These are phyloP conservation scores for Barbatosphaeria neglecta DNA, from an alignment of 495 filamentous ascomycete genomes.

Conservation along the genomic window DNA sequence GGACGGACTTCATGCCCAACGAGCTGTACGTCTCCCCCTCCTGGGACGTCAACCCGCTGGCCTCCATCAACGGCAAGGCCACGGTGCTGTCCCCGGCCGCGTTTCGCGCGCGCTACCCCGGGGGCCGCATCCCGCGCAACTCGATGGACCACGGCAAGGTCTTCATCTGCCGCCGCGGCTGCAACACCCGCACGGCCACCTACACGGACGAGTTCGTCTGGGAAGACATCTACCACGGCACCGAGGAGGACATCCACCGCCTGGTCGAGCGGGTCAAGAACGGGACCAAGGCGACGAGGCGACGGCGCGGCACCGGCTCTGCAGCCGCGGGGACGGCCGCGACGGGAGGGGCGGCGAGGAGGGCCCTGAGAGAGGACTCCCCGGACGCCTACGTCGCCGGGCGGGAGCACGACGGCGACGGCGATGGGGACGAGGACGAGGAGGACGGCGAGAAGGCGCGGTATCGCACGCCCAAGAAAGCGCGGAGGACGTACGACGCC, in stretches of 20 bases:
- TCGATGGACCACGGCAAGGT: constrained; percentile 75
- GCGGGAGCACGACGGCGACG: constrained; percentile 1
- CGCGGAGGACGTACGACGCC: constrained; percentile 10
- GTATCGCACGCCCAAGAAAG: constrained; percentile 25
- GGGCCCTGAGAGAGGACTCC: constrained; percentile 11
- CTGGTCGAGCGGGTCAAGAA: constrained; percentile 55
- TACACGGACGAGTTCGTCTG: constrained; percentile 91
- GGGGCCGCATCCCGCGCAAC: constrained; percentile 59
- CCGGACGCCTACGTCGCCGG: constrained; percentile 32
- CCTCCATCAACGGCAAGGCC: constrained; percentile 82
- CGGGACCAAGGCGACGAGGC: constrained; percentile 62
- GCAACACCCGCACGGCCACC: constrained; percentile 72
- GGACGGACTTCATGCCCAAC: constrained; percentile 70
- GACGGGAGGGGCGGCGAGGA: too few species aligned
- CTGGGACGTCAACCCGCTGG: constrained; percentile 76
- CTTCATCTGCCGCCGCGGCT: constrained; percentile 82
- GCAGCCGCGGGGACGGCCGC: too few species aligned
- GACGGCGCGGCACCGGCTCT: constrained; percentile 23
- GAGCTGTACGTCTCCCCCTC: constrained; percentile 84
- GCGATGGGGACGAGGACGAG: constrained; percentile 24
- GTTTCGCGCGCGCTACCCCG: constrained; percentile 60
- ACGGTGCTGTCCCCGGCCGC: constrained; percentile 57
- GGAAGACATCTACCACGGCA: constrained; percentile 67
- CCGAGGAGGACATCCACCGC: constrained; percentile 44
- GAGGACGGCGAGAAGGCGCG: constrained; percentile 29